Evolutionary conservation across 129 eudicot species (phyloP), one percentile per base, ranked within the genome.

Genomic region (Silybum marianum): DNA sequence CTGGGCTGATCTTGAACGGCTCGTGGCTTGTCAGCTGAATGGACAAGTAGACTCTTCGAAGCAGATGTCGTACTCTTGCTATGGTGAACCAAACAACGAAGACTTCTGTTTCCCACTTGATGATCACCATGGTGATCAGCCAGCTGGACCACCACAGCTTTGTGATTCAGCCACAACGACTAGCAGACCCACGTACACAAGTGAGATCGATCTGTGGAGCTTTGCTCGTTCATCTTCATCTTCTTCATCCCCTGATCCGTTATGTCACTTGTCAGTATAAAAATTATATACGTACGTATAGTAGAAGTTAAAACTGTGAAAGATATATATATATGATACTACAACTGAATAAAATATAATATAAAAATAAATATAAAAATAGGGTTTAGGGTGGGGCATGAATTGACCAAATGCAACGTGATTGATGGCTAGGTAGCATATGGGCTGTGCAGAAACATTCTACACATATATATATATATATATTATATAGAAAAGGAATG

Each of bases 231-330:
- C 94, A 7, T 77, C 92, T 0, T 85, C 86, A 0, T 60, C 86
- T 72, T 83, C 83, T 2, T 78, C 86, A 10, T 78, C 92, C 1
- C 80, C 89, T 8, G 90, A 90, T 78, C 95, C 95, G 0, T 70
- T 90, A n/a, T 85, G 88, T 72, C 92, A 90, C 72, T 73, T 88
- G 84, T 87, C 92, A 8, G 88, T 90, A 74, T 90, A 78, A 81
- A 39, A 42, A 2, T 1, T 18, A 28, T 58, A 58, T 5, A 58
- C 66, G 66, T 58, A 58, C 66, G 66, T 32, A 32, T 32, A 32
- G 36, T 58, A 58, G 23, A 58, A n/a, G 66, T 58, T 18, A 58
- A 58, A 58, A 58, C 66, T 18, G 66, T 58, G 66, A 58, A 58
- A 58, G 66, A 58, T 54, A 40, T 67, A 69, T 54, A 40, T 67